Base-by-base conservation (phyloP, 1,284 basidiomycete genomes). In the Trichosporon coremiiforme region DNA sequence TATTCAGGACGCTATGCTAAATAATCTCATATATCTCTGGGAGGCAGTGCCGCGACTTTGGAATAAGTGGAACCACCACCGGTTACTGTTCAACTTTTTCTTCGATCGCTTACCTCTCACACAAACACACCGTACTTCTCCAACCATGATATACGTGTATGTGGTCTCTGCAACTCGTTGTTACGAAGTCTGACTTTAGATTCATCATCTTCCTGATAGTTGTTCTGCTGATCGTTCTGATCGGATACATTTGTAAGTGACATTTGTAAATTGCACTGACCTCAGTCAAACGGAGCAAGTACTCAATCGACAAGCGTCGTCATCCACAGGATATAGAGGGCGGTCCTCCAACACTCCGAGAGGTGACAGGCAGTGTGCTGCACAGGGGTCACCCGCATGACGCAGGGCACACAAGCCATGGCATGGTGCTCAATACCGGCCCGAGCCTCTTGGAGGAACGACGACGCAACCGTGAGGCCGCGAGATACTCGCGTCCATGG, bases 281-380 rank as follows among this genome's bases (percentile, higher is more conserved):
- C 7, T 8, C 29, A 60, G 57, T 60, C 31, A 60, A 60, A 35
- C 57, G 57, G 17, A 60, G 57, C 57, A 60, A 60, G 17, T 60
- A 60, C 17, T 33, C 57, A 0, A 33, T 60, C 31, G 29, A 60
- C 57, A 60, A 33, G 17, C 57, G 57, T 17, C 57, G 57, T 8
- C 57, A 60, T 7, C 57, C 57, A 9, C 29, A 60, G 29, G 57
- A 60, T n/a, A n/a, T 60, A 13, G 57, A 60, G 31, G 31, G 57
- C 7, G 57, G 57, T 2, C 57, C 57, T 13, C 57, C 57, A 7
- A 33, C 57, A 4, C 57, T 60, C 2, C 29, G 57, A 4, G 31
- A 60, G 31, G 57, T 60, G 7, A 60, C 57, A 4, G 29, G 17
- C 29, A 60, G 57, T 20, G 57, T 60, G 6, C 29, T 60, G 7